Evolutionary conservation across 2,329 filamentous ascomycete genomes (phyloP).

Genomic region (Epichloe hybrida): DNA sequence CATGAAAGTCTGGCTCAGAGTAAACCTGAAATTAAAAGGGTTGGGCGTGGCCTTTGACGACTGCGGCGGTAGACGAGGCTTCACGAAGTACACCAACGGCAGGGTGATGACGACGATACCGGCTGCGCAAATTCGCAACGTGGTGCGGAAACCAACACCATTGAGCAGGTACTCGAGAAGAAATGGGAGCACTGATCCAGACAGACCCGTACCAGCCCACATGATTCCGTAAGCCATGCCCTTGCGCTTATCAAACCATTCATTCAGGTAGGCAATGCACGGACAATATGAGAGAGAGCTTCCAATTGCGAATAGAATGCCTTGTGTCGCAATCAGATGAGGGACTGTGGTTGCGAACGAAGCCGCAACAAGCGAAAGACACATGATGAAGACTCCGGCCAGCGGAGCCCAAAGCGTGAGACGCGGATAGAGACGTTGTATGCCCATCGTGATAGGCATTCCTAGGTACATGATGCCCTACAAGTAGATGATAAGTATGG

Average conservation of each 20-base stretch:
- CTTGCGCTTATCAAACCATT: constrained; percentile 39
- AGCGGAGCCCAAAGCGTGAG: constrained; percentile 24
- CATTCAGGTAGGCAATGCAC: constrained; percentile 39
- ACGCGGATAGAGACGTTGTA: constrained; percentile 26
- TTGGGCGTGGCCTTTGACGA: constrained; percentile 13
- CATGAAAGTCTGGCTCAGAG: constrained; percentile 36
- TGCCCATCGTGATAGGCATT: constrained; percentile 30
- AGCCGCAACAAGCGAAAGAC: constrained; percentile 31
- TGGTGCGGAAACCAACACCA: constrained; percentile 27
- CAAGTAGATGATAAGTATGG: not conserved
- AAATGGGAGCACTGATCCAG: constrained; percentile 32
- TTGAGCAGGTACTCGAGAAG: constrained; percentile 31
- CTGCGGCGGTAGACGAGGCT: constrained; percentile 31
- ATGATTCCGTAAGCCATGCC: constrained; percentile 45
- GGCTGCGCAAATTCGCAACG: constrained; percentile 33
- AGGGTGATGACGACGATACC: constrained; percentile 31
- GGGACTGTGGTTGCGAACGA: constrained; percentile 34
- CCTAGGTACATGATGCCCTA: constrained; percentile 37
- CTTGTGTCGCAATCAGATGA: constrained; percentile 42
- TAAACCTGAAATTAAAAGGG: constrained; percentile 29
- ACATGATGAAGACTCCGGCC: constrained; percentile 30
- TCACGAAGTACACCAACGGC: constrained; percentile 38
- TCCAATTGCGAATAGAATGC: constrained; percentile 41
- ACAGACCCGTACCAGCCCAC: constrained; percentile 32
- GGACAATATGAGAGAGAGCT: constrained; percentile 36